A percentile compares a stretch with the other conserved stretches of the same genome.
These are phyloP conservation scores for Leccinum solheimii DNA, from an alignment of 1,284 basidiomycete genomes.

Conservation along the genomic window DNA sequence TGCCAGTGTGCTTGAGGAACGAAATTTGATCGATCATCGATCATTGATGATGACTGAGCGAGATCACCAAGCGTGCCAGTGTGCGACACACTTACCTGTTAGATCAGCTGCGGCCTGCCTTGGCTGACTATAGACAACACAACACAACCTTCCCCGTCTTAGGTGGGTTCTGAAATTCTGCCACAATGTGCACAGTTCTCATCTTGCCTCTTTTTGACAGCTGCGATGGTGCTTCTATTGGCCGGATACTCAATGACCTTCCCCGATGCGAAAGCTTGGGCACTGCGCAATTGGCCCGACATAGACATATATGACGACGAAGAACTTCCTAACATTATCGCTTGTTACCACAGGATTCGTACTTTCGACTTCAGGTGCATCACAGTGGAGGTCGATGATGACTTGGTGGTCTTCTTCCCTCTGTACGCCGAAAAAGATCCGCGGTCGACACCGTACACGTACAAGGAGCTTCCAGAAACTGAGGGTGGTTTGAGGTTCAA, in stretches of 20 bases:
- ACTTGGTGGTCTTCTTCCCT: background rate
- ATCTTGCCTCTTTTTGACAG: background rate
- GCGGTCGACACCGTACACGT: background rate
- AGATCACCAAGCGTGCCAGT: too few species aligned
- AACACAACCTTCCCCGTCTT: too few species aligned
- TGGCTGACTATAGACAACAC: too few species aligned
- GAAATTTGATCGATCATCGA: too few species aligned
- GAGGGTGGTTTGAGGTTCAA: background rate
- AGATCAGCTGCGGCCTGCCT: too few species aligned
- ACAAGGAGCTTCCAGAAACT: background rate
- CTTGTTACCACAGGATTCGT: background rate
- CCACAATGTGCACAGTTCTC: background rate
- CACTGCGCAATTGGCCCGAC: background rate
- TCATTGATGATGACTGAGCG: too few species aligned
- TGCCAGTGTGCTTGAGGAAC: too few species aligned
- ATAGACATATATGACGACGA: background rate
- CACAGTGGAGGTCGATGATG: background rate
- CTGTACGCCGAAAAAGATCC: background rate
- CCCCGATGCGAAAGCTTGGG: background rate
- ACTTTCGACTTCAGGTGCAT: background rate
- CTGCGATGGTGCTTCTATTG: background rate
- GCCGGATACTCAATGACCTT: background rate
- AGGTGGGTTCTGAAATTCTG: too few species aligned
- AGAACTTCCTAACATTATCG: background rate
- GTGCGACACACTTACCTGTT: too few species aligned